phyloP scores from a whole-genome alignment of 192 early-diverging fungal genomes.

The Glomus cerebriforme region DNA sequence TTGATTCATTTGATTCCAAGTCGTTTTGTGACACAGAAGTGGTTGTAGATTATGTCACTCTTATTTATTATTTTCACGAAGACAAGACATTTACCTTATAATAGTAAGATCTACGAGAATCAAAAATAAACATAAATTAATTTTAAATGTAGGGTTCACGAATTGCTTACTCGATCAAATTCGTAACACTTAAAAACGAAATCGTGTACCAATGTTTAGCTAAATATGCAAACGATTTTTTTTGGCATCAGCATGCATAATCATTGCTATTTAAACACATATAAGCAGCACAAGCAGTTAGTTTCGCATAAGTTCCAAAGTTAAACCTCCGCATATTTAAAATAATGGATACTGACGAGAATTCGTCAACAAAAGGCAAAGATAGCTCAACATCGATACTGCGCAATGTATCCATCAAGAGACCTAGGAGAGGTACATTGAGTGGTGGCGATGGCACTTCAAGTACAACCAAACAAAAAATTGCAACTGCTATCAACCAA shows the following conservation, averaged over 20 bases:
- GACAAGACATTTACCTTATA: too few relatives aligned
- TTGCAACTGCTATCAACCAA: not conserved
- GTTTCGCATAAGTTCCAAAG: too few relatives aligned
- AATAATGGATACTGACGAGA: not conserved
- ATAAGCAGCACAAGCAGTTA: not conserved
- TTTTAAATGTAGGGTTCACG: too few relatives aligned
- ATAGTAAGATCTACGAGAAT: too few relatives aligned
- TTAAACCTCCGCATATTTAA: not conserved
- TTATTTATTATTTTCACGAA: too few relatives aligned
- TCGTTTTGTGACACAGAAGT: too few relatives aligned
- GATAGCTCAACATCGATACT: not conserved
- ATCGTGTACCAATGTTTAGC: not conserved
- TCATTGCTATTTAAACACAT: not conserved
- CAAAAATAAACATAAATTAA: too few relatives aligned
- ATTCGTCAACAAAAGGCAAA: not conserved
- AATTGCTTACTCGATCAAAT: not conserved
- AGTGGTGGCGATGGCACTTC: constrained; percentile 5
- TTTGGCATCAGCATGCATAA: not conserved
- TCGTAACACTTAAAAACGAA: not conserved
- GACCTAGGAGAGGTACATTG: constrained; percentile 8
- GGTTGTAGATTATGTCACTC: too few relatives aligned
- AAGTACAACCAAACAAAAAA: not conserved
- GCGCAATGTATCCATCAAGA: constrained; percentile 9
- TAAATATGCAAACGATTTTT: not conserved
- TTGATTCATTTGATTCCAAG: too few relatives aligned